phyloP scores from a whole-genome alignment of 805 yeast species.

The Yueomyces sinensis region DNA sequence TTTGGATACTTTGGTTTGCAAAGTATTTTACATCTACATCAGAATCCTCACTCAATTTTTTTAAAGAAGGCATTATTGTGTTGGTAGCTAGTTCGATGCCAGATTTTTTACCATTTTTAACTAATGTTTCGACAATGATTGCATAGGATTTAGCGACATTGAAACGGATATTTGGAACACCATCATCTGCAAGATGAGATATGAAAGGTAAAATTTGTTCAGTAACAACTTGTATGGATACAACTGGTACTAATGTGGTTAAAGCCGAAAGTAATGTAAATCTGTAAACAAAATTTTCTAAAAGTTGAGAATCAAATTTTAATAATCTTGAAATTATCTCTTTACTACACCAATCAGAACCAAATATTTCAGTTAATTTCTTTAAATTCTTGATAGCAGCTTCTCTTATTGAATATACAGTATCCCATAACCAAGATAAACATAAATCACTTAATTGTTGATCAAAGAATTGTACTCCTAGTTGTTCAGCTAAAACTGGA shows the following conservation, averaged over 20 bases:
- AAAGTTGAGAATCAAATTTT: constrained; percentile 26
- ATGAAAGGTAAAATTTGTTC: constrained; percentile 70
- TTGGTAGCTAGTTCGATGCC: constrained; percentile 28
- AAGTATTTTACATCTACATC: constrained; percentile 87
- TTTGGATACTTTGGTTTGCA: constrained; percentile 51
- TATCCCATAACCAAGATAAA: constrained; percentile 98
- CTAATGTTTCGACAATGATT: constrained; percentile 42
- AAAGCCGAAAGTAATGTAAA: constrained; percentile 83
- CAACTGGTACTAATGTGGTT: constrained; percentile 67
- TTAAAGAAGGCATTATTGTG: constrained; percentile 51
- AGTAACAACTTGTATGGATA: constrained; percentile 41
- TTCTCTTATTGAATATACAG: constrained; percentile 89
- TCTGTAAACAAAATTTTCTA: constrained; percentile 73
- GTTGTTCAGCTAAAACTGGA: constrained; percentile 85
- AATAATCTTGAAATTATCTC: constrained; percentile 73
- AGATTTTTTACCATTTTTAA: constrained; percentile 16
- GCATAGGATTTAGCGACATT: constrained; percentile 82
- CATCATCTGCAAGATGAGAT: constrained; percentile 55
- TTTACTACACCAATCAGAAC: constrained; percentile 82
- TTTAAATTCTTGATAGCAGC: constrained; percentile 84
- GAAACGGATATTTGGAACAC: constrained; percentile 90
- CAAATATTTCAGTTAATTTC: constrained; percentile 74
- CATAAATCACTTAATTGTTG: constrained; percentile 83
- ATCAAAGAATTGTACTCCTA: constrained; percentile 88
- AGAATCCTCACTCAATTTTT: constrained; percentile 50